These are phyloP conservation scores for Sisymbrium altissimum DNA, from an alignment of 345 rosid genomes.

Conservation along the genomic window DNA sequence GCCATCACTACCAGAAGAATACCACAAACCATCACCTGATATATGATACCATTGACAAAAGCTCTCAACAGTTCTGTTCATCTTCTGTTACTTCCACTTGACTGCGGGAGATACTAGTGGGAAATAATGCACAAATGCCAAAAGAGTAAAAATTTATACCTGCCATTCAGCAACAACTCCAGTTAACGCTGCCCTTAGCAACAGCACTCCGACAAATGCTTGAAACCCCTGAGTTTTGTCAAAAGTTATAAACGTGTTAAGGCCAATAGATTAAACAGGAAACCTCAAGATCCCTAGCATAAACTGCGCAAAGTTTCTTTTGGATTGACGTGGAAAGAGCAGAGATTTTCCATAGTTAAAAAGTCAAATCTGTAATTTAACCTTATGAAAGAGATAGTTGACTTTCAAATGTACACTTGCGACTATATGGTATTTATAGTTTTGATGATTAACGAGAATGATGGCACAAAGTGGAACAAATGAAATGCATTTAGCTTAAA, in stretches of 20 bases:
- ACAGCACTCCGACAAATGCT: slow-evolving; percentile 82
- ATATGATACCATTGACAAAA: not conserved
- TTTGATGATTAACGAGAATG: not conserved
- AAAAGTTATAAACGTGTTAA: not conserved
- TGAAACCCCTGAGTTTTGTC: slow-evolving; percentile 70
- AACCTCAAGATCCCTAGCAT: not conserved
- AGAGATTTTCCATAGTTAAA: not conserved
- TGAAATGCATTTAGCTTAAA: not conserved
- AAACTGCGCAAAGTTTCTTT: not conserved
- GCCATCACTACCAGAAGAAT: slow-evolving; percentile 88
- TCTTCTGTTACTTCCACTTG: not conserved
- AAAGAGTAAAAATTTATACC: slow-evolving; percentile 40
- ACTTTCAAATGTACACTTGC: not conserved
- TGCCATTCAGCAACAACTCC: slow-evolving; percentile 91
- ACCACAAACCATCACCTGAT: slow-evolving; percentile 84
- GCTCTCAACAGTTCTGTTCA: not conserved
- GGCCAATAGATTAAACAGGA: not conserved
- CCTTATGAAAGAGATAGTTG: not conserved
- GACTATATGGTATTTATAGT: not conserved
- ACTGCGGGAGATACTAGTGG: not conserved
- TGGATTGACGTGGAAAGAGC: not conserved
- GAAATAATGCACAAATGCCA: not conserved
- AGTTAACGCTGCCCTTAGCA: slow-evolving; percentile 73
- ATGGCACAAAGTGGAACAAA: not conserved
- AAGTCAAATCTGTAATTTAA: not conserved